Evolutionary conservation across 1,139 yeast genomes (phyloP), one percentile per base, ranked within the genome.

Genomic region (Yamadazyma dushanensis): DNA sequence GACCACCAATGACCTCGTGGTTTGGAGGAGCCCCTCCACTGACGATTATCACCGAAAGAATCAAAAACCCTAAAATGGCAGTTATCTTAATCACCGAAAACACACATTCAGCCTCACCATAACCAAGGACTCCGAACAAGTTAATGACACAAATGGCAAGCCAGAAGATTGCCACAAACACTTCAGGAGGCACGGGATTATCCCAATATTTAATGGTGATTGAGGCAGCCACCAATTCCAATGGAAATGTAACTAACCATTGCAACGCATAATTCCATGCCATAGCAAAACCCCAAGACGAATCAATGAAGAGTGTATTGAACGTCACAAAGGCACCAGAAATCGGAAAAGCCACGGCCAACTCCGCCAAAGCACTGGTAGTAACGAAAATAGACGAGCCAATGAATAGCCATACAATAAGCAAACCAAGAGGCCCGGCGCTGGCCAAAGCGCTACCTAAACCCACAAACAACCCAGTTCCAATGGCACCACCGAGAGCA

Each of bases 231-330:
- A 65, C 68, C 41, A 66, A 52, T 46, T 65, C 70, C 39, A 66
- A 53, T 1, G 71, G 70, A 35, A 64, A 47, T 5, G 65, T 61
- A 10, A 65, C 62, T 28, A 65, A 46, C 69, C 70, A 66, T 47
- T 63, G 69, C 38, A 66, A 43, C 23, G 68, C 69, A 48, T 66
- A 66, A 46, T 64, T 64, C 69, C 70, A 65, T 13, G 69, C 69
- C 57, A 66, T 61, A 26, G 70, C 66, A 45, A 65, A 66, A 32
- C 68, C 67, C 50, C 62, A 56, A 4, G 67, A 59, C 14, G 63
- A 57, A 44, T 63, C 67, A 27, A 65, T 47, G 38, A 66, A 65
- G 28, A 64, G 49, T 8, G 69, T 60, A 40, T 61, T 62, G 44
- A 60, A 65, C 8, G 70, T 64, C 23, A 61, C 63, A 41, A 66